Evolutionary conservation across 352 stramenopile species (phyloP), one percentile per base, ranked within the genome.

Genomic region (Plasmopara viticola): DNA sequence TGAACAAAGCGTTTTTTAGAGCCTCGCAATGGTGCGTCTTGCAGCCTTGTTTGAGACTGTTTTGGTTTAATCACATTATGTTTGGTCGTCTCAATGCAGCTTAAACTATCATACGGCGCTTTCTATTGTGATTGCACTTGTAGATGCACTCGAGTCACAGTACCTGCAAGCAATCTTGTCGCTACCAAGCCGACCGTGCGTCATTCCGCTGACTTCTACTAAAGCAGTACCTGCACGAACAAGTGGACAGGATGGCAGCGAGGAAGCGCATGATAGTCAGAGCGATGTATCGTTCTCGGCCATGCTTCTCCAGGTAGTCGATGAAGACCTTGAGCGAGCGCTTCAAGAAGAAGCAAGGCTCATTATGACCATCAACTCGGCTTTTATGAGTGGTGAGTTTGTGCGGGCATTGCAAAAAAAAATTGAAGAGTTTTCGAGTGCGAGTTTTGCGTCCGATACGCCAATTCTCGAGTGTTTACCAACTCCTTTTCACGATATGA

Each of bases 291-390:
- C 77, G 5, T 94, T 94, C 53, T 90, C 80, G 0, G 83, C 90
- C 38, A 76, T 89, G 66, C 60, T 94, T 9, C 58, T 91, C 6
- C 72, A 86, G 35, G 81, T 77, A 37, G 78, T 94, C 10, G 80
- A 94, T 50, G 71, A 90, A 29, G 83, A 94, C 52, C 63, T 94
- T 37, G 68, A 78, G 41, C 62, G 63, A 17, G 64, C 70, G 1
- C 33, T 74, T 2, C 76, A 91, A 45, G 71, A 87, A 18, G 80
- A 94, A 42, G 76, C 80, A 29, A 85, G 84, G 40, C 72, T 89
- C 20, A 78, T 94, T 53, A 90, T 94, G 80, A 86, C 83, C n/a
- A 89, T 94, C 56, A 91, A 91, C 57, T 91, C 83, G 44, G 68
- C 83, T 5, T 87, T 79, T 50, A 77, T 89, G 68, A 91, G 83